Evolutionary conservation across 2,329 filamentous ascomycete genomes (phyloP).

Genomic region (Fragosphaeria purpurea): DNA sequence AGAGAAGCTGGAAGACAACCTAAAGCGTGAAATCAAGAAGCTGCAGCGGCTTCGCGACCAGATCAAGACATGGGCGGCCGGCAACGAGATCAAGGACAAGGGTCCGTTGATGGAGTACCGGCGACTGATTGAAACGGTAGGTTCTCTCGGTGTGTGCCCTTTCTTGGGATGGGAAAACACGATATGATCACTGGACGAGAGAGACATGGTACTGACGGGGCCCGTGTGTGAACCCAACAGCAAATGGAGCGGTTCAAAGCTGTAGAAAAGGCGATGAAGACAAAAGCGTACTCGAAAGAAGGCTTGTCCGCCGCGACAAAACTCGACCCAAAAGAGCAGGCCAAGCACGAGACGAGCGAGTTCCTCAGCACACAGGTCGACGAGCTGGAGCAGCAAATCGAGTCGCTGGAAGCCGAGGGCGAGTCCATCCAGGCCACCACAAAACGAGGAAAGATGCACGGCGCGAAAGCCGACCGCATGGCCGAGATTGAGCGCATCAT

Average conservation of each 20-base stretch:
- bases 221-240: constrained; percentile 29
- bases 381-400: constrained; percentile 87
- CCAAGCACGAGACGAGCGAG: constrained; percentile 78
- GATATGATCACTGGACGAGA: too few species aligned
- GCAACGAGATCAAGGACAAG: constrained; percentile 99
- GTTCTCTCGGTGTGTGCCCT: constrained; percentile 20
- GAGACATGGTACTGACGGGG: neutral
- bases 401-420: constrained; percentile 80
- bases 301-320: constrained; percentile 84
- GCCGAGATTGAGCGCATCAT: constrained; percentile 74
- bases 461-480: constrained; percentile 74
- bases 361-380: constrained; percentile 84
- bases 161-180: too few species aligned
- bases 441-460: constrained; percentile 91
- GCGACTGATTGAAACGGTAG: constrained; percentile 93
- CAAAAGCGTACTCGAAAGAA: constrained; percentile 98
- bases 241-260: constrained; percentile 99
- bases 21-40: constrained; percentile 99
- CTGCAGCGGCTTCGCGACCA: constrained; percentile 93
- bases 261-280: constrained; percentile 99
- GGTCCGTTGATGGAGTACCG: constrained; percentile 86
- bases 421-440: constrained; percentile 77
- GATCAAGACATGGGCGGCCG: constrained; percentile 98
- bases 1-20: constrained; percentile 93
- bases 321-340: constrained; percentile 94